phyloP scores from a whole-genome alignment of 768 basidiomycete species.

The Leccinum variicolor region DNA sequence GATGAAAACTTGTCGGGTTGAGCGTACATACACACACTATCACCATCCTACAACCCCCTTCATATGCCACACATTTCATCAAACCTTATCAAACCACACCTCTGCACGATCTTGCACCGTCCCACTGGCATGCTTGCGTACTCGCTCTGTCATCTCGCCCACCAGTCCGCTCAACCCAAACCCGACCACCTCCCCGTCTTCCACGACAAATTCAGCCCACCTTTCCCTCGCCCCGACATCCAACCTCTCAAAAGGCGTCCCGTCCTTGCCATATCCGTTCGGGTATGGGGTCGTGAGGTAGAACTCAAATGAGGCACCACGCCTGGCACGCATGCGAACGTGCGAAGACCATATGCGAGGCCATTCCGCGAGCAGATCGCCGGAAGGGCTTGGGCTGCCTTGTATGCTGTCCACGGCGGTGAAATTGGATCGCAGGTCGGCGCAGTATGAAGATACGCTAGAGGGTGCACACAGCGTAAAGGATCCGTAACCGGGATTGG shows the following conservation, averaged over 20 bases:
- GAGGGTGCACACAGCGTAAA: conserved; percentile 35
- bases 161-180: conserved; percentile 25
- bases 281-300: conserved; percentile 31
- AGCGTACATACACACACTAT: no score
- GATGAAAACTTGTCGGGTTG: not conserved
- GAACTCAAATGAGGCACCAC: conserved; percentile 20
- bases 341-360: conserved; percentile 37
- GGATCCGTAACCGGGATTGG: conserved; percentile 35
- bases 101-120: conserved; percentile 26
- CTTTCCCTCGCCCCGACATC: not conserved
- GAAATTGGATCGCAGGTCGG: conserved; percentile 28
- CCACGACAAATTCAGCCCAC: conserved; percentile 22
- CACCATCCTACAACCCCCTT: not conserved
- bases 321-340: conserved; percentile 26
- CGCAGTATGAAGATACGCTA: conserved; percentile 21
- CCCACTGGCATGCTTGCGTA: conserved; percentile 8
- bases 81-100: conserved; percentile 30
- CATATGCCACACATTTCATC: not conserved
- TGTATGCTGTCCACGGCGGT: conserved; percentile 20
- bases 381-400: not conserved
- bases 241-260: conserved; percentile 29
- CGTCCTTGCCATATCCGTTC: conserved; percentile 36
- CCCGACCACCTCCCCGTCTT: conserved; percentile 27
- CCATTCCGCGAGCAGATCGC: conserved; percentile 31
- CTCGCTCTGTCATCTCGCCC: conserved; percentile 16